Evolutionary conservation across 495 filamentous ascomycete species (phyloP), one percentile per base, ranked within the genome.

Genomic region (Hyaloscypha hepaticicola): DNA sequence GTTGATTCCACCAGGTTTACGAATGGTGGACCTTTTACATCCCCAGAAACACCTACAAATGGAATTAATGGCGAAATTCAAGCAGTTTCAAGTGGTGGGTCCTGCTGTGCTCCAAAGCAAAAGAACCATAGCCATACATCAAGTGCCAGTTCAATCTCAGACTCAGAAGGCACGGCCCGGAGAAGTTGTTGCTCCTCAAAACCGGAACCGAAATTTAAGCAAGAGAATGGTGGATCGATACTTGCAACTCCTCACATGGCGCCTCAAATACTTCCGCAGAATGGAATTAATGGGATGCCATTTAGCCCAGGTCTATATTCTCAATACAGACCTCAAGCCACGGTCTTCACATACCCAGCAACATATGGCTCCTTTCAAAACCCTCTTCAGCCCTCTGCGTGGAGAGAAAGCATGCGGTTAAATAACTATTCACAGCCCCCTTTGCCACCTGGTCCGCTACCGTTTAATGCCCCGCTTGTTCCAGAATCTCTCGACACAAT

Each of bases 371-470:
- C 78, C 7, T 77, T 69, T 24, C 63, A 70, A 38, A 74, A 75
- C 24, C 78, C 78, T 14, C 70, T 80, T 0, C 76, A 79, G 60
- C 77, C 75, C 9, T 66, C 66, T 0, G 77, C 77, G 22, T 81
- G 77, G 77, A 61, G 75, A 31, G 72, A 77, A 60, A 60, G 69
- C 69, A 33, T 67, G 70, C 63, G 55, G 49, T 67, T 63, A 48
- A 27, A 69, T 63, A 68, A 67, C 26, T 63, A 52, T 50, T 49
- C 26, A 25, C 62, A 61, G 49, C 25, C 16, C 12, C 28, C 60
- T 31, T 9, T 58, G 11, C 51, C 63, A 11, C 45, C 56, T 29
- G 58, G 33, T n/a, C 28, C 41, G 1, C 14, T 69, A 38, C 57
- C 69, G n/a, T 68, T 66, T 26, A 61, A 62, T 57, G 24, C 66